Conservation (phyloP, 495 filamentous ascomycete species). For the Penicillium waksmanii region DNA sequence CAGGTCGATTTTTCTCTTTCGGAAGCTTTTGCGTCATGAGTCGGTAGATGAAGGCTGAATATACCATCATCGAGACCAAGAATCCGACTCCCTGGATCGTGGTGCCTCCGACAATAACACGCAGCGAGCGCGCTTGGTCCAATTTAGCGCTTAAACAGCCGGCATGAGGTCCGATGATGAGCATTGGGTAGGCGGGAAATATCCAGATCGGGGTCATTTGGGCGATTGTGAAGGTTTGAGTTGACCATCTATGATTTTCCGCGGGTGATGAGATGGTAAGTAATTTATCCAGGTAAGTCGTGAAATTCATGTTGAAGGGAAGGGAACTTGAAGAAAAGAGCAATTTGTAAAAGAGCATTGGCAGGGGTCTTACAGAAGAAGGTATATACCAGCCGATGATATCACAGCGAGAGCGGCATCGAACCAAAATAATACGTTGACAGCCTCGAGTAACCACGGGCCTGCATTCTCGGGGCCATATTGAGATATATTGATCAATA, state of each 20-base stretch:
- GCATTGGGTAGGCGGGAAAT: slow-evolving; percentile 84
- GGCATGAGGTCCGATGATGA: slow-evolving; percentile 78
- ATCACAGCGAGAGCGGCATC: slow-evolving; percentile 66
- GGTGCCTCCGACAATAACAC: slow-evolving; percentile 71
- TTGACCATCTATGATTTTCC: slow-evolving; percentile 58
- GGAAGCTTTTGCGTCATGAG: slow-evolving; percentile 92
- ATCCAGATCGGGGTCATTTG: slow-evolving; percentile 94
- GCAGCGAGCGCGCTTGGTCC: slow-evolving; percentile 52
- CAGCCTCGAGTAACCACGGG: slow-evolving; percentile 65
- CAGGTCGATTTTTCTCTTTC: slow-evolving; percentile 72
- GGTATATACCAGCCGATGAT: slow-evolving; percentile 70
- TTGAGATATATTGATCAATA: slow-evolving; percentile 78
- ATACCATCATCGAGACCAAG: slow-evolving; percentile 83
- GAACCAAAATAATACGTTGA: slow-evolving; percentile 74
- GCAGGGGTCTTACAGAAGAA: slow-evolving; percentile 56
- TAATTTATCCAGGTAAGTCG: too few relatives aligned
- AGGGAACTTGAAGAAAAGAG: not conserved
- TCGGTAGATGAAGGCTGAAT: slow-evolving; percentile 82
- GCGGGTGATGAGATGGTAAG: too few relatives aligned
- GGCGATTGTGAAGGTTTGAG: slow-evolving; percentile 76
- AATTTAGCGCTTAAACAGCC: slow-evolving; percentile 60
- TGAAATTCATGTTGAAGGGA: not conserved
- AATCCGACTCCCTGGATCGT: slow-evolving; percentile 84
- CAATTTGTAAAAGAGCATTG: not conserved
- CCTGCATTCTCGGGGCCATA: slow-evolving; percentile 72